Percentiles rank a stretch among this genome's conserved stretches.
These are phyloP conservation scores for Sclerotinia borealis DNA, from an alignment of 2,329 filamentous ascomycete species.

Conservation along the genomic window DNA sequence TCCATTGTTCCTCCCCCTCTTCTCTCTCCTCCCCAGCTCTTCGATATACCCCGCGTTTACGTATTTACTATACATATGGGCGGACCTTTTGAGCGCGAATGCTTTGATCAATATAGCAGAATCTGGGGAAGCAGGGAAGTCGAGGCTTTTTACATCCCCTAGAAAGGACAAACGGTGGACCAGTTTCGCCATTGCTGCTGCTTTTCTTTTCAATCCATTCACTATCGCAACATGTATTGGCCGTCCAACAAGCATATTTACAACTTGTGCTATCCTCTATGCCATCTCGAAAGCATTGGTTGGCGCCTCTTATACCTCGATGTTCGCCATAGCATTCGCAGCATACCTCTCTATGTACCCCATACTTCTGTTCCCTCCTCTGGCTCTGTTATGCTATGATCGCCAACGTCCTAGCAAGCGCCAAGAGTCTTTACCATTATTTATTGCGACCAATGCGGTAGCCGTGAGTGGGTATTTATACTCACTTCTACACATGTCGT, in stretches of 20 bases:
- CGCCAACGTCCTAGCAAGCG: slow-evolving; percentile 34
- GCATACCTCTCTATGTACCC: slow-evolving; percentile 92
- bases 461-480: slow-evolving; percentile 51
- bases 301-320: slow-evolving; percentile 66
- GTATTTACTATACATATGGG: slow-evolving; percentile 69
- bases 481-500: slow-evolving; percentile 65
- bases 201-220: slow-evolving; percentile 93
- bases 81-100: slow-evolving; percentile 78
- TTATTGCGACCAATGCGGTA: slow-evolving; percentile 47
- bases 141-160: slow-evolving; percentile 70
- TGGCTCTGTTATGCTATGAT: slow-evolving; percentile 77
- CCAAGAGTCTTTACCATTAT: slow-evolving; percentile 38
- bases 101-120: slow-evolving; percentile 74
- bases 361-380: slow-evolving; percentile 74
- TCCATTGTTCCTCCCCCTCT: slow-evolving; percentile 83
- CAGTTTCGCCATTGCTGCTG: slow-evolving; percentile 68
- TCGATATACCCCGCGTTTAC: slow-evolving; percentile 64
- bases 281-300: slow-evolving; percentile 74
- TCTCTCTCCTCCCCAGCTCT: slow-evolving; percentile 76
- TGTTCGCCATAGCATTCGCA: slow-evolving; percentile 80
- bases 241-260: slow-evolving; percentile 82
- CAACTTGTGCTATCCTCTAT: slow-evolving; percentile 79
- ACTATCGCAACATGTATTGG: slow-evolving; percentile 87
- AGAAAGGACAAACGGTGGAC: slow-evolving; percentile 70
- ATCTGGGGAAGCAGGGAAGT: slow-evolving; percentile 70